Evolutionary conservation across 2,329 filamentous ascomycete species (phyloP), one percentile per base, ranked within the genome.

Genomic region (Xylaria arbuscula): DNA sequence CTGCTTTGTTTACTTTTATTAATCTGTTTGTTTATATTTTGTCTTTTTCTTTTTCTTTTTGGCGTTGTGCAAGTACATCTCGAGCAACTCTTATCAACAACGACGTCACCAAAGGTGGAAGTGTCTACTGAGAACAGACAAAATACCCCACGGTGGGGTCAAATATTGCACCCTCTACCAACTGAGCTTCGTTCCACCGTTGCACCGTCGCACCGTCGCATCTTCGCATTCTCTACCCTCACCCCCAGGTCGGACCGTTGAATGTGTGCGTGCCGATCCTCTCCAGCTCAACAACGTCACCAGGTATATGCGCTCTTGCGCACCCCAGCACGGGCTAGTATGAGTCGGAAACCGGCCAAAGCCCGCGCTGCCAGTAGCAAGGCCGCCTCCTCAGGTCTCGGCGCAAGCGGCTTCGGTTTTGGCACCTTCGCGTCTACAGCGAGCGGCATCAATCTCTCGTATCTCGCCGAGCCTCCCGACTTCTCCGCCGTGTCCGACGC

Each of bases 381-480:
- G 65, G 68, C 74, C 6, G 73, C 72, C 54, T 51, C 72, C 54
- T 51, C 72, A 8, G 72, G 63, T 55, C 69, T 70, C 48, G 72
- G 69, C 59, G 67, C 66, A 50, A 71, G 56, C 62, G 40, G 72
- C 48, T 76, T 76, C 34, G 72, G 74, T 40, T 76, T 75, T 32
- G 72, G 74, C 51, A 76, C 75, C n/a, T 85, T 85, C 73, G 78
- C 81, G 45, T 80, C 80, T 51, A 72, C 81, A 3, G 77, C 81
- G 19, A 76, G 79, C 56, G 80, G 80, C 65, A 86, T 81, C 73
- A 84, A 84, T 7, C 86, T 99, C 47, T 97, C 94, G 53, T 98
- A 97, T 81, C 88, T 98, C 61, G 86, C 92, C 62, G 94, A 97
- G 76, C 93, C 93, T 10, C 92, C 93, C 56, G 92, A 97, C 76